Evolutionary conservation across 176 grass and related monocot species (phyloP).

Genomic region (Zea mays): DNA sequence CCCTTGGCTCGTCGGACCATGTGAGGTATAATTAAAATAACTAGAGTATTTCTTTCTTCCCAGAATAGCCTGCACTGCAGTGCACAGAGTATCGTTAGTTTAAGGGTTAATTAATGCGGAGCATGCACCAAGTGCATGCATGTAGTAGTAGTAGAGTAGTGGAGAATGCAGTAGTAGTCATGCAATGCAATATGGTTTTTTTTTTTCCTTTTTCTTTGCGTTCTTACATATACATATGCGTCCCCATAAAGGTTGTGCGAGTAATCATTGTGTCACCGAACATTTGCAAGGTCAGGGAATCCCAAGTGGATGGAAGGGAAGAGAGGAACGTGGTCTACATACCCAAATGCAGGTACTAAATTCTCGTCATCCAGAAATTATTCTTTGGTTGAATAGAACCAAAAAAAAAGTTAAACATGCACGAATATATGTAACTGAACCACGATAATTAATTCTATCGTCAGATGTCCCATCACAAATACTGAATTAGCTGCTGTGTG

Average conservation of each 20-base stretch:
- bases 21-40: constrained; percentile 60
- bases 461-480: neutral
- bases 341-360: constrained; percentile 88
- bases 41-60: neutral
- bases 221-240: neutral
- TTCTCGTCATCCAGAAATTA: constrained; percentile 9
- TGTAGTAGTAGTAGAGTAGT: constrained; percentile 19
- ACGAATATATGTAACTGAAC: constrained; percentile 23
- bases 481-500: constrained; percentile 3
- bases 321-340: constrained; percentile 97
- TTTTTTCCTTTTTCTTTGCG: neutral
- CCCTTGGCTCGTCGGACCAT: constrained; percentile 84
- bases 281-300: constrained; percentile 73
- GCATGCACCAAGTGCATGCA: neutral
- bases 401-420: constrained; percentile 1
- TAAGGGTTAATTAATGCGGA: constrained; percentile 5
- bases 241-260: constrained; percentile 24
- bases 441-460: neutral
- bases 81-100: neutral
- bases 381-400: neutral
- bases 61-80: constrained; percentile 8
- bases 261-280: constrained; percentile 54
- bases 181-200: constrained; percentile 3
- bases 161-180: constrained; percentile 15
- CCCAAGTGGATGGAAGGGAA: constrained; percentile 70